A percentile compares a stretch with the other conserved stretches of the same genome.
Evolutionary conservation across 192 early-diverging fungal genomes (phyloP).

Genomic region (Entophlyctis helioformis): DNA sequence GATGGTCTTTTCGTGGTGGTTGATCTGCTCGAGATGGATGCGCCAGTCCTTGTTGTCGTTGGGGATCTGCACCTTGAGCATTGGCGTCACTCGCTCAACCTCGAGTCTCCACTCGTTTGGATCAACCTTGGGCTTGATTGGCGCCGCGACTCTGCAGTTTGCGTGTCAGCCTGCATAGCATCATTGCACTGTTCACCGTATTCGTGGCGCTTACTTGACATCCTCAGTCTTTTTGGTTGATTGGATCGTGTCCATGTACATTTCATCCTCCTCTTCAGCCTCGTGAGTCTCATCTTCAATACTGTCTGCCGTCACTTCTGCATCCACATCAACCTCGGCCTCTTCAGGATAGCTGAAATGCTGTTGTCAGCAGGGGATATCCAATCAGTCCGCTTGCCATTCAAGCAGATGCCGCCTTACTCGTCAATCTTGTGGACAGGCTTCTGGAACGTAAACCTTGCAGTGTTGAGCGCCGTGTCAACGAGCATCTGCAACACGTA

Average conservation of each 20-base stretch:
- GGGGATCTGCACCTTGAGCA: slow-evolving; percentile 35
- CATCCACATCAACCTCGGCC: slow-evolving; percentile 49
- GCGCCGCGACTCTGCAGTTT: no score
- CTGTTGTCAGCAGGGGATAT: no score
- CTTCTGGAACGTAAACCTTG: slow-evolving; percentile 28
- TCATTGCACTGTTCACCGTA: no score
- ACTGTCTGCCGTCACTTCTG: slow-evolving; percentile 44
- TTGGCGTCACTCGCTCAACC: slow-evolving; percentile 43
- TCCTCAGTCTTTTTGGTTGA: background rate
- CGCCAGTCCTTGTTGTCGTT: slow-evolving; percentile 55
- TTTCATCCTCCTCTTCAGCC: slow-evolving; percentile 37
- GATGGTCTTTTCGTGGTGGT: slow-evolving; percentile 34
- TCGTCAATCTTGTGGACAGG: slow-evolving; percentile 44
- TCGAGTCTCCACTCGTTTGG: slow-evolving; percentile 40
- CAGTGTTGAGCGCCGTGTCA: slow-evolving; percentile 25
- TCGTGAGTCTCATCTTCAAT: slow-evolving; percentile 33
- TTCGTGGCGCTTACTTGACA: slow-evolving; percentile 11
- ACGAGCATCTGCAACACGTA: slow-evolving; percentile 25
- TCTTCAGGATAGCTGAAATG: slow-evolving; percentile 41
- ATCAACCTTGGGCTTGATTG: slow-evolving; percentile 27
- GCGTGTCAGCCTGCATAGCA: no score
- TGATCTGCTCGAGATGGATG: slow-evolving; percentile 44
- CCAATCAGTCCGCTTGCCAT: background rate
- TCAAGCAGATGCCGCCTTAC: slow-evolving; percentile 8
- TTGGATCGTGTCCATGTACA: slow-evolving; percentile 18